These are phyloP conservation scores for Vicia villosa DNA, from an alignment of 306 rosid genomes.

Conservation along the genomic window DNA sequence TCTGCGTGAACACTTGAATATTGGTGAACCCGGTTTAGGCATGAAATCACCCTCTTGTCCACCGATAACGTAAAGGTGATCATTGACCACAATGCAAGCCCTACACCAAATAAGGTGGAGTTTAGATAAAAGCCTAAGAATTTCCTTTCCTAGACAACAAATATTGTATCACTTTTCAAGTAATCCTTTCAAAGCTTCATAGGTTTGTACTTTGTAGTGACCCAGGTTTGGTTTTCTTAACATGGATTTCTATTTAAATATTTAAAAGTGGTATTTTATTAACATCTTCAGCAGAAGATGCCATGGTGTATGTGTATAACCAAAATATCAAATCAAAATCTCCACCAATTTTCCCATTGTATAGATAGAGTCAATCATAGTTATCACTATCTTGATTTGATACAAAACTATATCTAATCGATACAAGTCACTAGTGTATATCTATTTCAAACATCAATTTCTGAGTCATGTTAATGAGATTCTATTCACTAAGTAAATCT, in stretches of 20 bases:
- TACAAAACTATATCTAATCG: not conserved
- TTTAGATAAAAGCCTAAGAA: constrained; percentile 21
- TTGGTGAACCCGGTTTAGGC: constrained; percentile 93
- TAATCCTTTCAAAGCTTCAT: constrained; percentile 16
- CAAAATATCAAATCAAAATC: not conserved
- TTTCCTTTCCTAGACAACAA: constrained; percentile 13
- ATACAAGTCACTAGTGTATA: not conserved
- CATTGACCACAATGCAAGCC: constrained; percentile 68
- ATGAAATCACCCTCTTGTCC: constrained; percentile 99
- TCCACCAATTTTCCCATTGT: not conserved
- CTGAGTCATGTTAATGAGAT: not conserved
- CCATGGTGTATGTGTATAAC: not conserved
- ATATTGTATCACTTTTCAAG: constrained; percentile 20
- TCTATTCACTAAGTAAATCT: not conserved
- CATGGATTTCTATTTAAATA: not conserved
- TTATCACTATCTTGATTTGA: too few relatives aligned
- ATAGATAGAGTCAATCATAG: not conserved
- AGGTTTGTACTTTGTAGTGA: not conserved
- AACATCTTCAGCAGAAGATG: not conserved
- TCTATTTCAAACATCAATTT: not conserved
- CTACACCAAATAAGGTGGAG: constrained; percentile 43
- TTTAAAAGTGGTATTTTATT: not conserved
- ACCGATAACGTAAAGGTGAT: constrained; percentile 74
- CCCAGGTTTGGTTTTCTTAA: constrained; percentile 23
- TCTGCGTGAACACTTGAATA: constrained; percentile 95